Percentiles rank a stretch among this genome's conserved stretches.
phyloP scores from a whole-genome alignment of 768 basidiomycete species.

The Mycena metata region DNA sequence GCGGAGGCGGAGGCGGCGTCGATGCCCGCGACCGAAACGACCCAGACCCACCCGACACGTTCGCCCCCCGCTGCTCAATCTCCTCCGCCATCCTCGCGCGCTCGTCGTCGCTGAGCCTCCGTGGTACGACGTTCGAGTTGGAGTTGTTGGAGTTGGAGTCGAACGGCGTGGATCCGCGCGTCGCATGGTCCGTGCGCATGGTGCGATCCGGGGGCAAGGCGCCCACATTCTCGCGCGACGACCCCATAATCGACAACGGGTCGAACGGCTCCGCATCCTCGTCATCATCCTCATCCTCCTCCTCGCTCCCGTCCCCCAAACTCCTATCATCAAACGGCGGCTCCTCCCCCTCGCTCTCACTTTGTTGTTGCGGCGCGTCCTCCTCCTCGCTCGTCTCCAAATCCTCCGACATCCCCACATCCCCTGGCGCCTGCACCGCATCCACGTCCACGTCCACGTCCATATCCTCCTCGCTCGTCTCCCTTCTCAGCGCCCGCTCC shows the following conservation, averaged over 20 bases:
- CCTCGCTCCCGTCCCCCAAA: background rate
- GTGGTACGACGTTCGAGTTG: slow-evolving; percentile 36
- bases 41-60: slow-evolving; percentile 43
- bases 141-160: slow-evolving; percentile 39
- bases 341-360: slow-evolving; percentile 47
- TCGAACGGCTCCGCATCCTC: slow-evolving; percentile 52
- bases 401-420: slow-evolving; percentile 53
- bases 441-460: slow-evolving; percentile 34
- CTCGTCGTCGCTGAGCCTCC: slow-evolving; percentile 67
- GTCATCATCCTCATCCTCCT: slow-evolving; percentile 35
- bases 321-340: slow-evolving; percentile 31
- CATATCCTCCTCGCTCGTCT: slow-evolving; percentile 61
- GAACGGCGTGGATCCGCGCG: slow-evolving; percentile 55
- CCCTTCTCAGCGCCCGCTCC: slow-evolving; percentile 63
- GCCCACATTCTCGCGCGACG: slow-evolving; percentile 43
- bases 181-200: slow-evolving; percentile 67
- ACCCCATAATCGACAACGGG: slow-evolving; percentile 49
- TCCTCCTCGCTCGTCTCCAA: slow-evolving; percentile 42
- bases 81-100: slow-evolving; percentile 75
- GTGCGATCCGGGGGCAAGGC: slow-evolving; percentile 53
- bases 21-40: slow-evolving; percentile 12
- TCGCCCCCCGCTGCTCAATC: slow-evolving; percentile 74
- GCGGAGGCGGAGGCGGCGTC: slow-evolving; percentile 30
- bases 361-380: slow-evolving; percentile 44
- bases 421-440: slow-evolving; percentile 43